These are phyloP conservation scores for Cyanidiococcus yangmingshanensis DNA, from an alignment of 23 red algal genomes.

Conservation along the genomic window DNA sequence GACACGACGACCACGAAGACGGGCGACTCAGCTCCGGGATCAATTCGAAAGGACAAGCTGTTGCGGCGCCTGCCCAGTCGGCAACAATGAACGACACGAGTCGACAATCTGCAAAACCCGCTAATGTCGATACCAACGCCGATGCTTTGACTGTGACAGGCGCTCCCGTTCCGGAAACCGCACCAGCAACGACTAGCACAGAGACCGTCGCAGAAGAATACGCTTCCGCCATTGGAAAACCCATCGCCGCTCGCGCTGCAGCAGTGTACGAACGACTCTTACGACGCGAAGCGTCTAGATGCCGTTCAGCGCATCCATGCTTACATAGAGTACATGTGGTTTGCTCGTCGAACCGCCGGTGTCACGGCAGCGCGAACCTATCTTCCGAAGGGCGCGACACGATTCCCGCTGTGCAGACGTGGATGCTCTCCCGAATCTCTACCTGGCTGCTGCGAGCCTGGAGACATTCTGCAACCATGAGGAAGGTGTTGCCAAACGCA, in stretches of 20 bases:
- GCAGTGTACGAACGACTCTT: slow-evolving; percentile 8
- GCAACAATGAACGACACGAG: too few relatives aligned
- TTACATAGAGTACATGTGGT: slow-evolving; percentile 35
- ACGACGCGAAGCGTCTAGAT: neutral
- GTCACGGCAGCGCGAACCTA: slow-evolving; percentile 5
- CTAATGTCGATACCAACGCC: too few relatives aligned
- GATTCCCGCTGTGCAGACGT: slow-evolving; percentile 13
- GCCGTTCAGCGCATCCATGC: slow-evolving; percentile 3
- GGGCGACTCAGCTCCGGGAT: too few relatives aligned
- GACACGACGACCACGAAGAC: neutral
- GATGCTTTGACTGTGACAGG: too few relatives aligned
- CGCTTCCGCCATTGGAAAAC: too few relatives aligned
- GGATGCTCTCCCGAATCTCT: slow-evolving; percentile 13
- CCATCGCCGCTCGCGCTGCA: neutral
- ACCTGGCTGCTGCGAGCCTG: slow-evolving; percentile 21
- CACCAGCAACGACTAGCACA: too few relatives aligned
- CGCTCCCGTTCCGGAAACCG: too few relatives aligned
- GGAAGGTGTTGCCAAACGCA: slow-evolving; percentile 17
- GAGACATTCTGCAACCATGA: slow-evolving; percentile 19
- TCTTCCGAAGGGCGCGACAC: slow-evolving; percentile 24
- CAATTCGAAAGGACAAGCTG: too few relatives aligned
- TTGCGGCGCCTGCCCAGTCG: too few relatives aligned
- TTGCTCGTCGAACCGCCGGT: slow-evolving; percentile 21
- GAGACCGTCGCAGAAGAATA: too few relatives aligned
- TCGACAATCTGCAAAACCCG: too few relatives aligned